These are phyloP conservation scores for Starmerella vaccinii DNA, from an alignment of 805 yeast species.

Conservation along the genomic window DNA sequence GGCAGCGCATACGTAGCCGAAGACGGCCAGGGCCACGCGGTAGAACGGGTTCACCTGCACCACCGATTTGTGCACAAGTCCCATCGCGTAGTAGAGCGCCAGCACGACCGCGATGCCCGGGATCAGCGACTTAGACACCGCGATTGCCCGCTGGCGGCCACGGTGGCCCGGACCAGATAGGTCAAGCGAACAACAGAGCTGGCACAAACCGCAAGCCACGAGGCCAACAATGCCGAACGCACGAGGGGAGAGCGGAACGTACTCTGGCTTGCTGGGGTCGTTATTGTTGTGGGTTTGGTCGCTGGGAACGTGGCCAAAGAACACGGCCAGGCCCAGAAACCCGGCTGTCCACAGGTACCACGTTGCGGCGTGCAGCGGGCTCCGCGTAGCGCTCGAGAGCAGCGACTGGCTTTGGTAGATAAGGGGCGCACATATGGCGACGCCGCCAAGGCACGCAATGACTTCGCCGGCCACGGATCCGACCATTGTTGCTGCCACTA, in stretches of 20 bases:
- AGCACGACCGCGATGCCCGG: not conserved
- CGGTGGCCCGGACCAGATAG: constrained; percentile 7
- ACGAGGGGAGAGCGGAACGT: constrained; percentile 11
- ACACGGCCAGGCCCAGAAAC: constrained; percentile 4
- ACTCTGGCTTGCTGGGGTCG: not conserved
- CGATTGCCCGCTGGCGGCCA: constrained; percentile 1
- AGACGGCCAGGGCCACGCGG: constrained; percentile 3
- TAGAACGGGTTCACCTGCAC: constrained; percentile 6
- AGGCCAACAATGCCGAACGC: constrained; percentile 3
- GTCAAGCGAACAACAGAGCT: constrained; percentile 11
- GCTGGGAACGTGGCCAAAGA: constrained; percentile 11
- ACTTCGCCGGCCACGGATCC: constrained; percentile 12
- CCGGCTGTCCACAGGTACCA: constrained; percentile 13
- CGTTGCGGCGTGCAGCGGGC: constrained; percentile 9
- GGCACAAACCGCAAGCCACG: constrained; percentile 5
- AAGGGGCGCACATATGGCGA: constrained; percentile 7
- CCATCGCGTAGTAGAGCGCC: not conserved
- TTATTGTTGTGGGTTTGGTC: not conserved
- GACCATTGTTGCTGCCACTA: not conserved
- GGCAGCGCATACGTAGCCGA: not conserved
- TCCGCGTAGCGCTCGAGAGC: not conserved
- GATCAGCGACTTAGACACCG: not conserved
- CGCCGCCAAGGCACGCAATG: constrained; percentile 9
- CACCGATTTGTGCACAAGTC: not conserved
- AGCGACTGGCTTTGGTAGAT: constrained; percentile 9